phyloP scores from a whole-genome alignment of 2,329 filamentous ascomycete species.

The Pyrenophora teres region DNA sequence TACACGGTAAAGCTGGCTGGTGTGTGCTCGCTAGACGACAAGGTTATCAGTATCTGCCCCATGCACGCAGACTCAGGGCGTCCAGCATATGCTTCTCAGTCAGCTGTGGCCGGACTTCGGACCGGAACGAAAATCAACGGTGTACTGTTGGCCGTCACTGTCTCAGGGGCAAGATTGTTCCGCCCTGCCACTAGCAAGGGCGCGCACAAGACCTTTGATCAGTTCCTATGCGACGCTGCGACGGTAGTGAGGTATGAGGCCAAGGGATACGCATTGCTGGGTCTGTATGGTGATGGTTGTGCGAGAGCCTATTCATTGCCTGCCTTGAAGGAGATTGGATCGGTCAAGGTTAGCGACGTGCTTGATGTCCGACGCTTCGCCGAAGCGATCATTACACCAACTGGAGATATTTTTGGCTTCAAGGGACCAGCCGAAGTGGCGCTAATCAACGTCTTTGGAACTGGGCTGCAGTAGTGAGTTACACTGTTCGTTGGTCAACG shows the following conservation, averaged over 20 bases:
- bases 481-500: background rate
- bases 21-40: slow-evolving; percentile 66
- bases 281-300: slow-evolving; percentile 81
- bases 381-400: slow-evolving; percentile 71
- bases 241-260: slow-evolving; percentile 74
- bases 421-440: slow-evolving; percentile 84
- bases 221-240: slow-evolving; percentile 80
- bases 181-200: slow-evolving; percentile 83
- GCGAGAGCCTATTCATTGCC: slow-evolving; percentile 86
- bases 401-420: slow-evolving; percentile 86
- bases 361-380: slow-evolving; percentile 75
- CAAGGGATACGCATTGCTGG: slow-evolving; percentile 77
- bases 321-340: slow-evolving; percentile 80
- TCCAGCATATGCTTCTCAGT: slow-evolving; percentile 74
- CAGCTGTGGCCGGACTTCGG: slow-evolving; percentile 74
- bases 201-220: slow-evolving; percentile 88
- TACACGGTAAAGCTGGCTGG: slow-evolving; percentile 78
- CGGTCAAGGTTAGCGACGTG: slow-evolving; percentile 65
- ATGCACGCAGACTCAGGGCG: slow-evolving; percentile 79
- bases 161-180: slow-evolving; percentile 80
- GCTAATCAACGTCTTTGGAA: slow-evolving; percentile 83
- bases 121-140: slow-evolving; percentile 77
- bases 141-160: slow-evolving; percentile 76
- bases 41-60: slow-evolving; percentile 75
- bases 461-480: slow-evolving; percentile 66